Percentiles rank a stretch among this genome's conserved stretches.
Evolutionary conservation across 192 early-diverging fungal genomes (phyloP).

Genomic region (Mortierella claussenii): DNA sequence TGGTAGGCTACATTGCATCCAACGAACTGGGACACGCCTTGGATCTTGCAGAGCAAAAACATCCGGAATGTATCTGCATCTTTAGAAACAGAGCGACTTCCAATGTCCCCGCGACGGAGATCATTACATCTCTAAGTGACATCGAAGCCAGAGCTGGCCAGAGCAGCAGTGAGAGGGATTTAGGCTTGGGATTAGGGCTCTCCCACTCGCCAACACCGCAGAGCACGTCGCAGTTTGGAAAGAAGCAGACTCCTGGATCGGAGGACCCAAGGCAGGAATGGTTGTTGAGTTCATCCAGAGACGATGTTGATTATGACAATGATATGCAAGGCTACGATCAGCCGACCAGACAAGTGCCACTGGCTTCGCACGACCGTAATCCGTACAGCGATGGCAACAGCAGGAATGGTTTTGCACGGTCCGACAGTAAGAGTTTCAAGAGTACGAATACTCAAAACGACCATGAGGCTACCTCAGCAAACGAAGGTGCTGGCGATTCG

Average conservation of each 20-base stretch:
- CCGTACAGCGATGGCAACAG: constrained; percentile 1
- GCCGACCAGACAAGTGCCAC: constrained; percentile 6
- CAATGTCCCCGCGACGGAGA: constrained; percentile 54
- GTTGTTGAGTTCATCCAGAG: background rate
- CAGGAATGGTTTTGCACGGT: background rate
- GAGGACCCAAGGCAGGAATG: constrained; percentile 1
- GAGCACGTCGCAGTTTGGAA: background rate
- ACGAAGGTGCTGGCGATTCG: constrained; percentile 2
- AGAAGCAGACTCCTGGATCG: background rate
- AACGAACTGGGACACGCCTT: constrained; percentile 82
- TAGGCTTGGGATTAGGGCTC: background rate
- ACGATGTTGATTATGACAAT: constrained; percentile 19
- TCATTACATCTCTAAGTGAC: constrained; percentile 44
- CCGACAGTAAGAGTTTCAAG: constrained; percentile 16
- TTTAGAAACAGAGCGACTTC: constrained; percentile 60
- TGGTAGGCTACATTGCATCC: constrained; percentile 86
- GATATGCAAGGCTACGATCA: constrained; percentile 37
- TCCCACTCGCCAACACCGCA: background rate
- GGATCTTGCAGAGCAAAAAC: constrained; percentile 55
- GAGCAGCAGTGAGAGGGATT: background rate
- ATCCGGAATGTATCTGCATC: constrained; percentile 58
- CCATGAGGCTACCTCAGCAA: background rate
- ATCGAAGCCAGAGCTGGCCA: background rate
- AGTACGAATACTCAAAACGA: background rate
- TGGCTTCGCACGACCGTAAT: background rate